A percentile compares a stretch with the other conserved stretches of the same genome.
Conservation (phyloP, 1,284 basidiomycete species). For the Marasmius sp. region DNA sequence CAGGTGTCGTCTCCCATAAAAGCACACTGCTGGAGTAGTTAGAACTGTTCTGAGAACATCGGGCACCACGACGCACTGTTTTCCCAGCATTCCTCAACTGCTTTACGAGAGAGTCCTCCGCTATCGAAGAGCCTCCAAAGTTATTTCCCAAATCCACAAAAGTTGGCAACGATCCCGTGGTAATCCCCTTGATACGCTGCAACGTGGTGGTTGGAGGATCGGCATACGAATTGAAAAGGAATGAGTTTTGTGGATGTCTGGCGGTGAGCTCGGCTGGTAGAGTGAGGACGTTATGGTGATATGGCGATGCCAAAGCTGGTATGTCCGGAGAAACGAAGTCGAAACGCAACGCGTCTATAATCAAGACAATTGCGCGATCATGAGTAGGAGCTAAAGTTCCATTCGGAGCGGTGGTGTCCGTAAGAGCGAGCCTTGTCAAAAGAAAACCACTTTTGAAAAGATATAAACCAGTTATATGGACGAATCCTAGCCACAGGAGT, state of each 20-base stretch:
- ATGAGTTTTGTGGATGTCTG: constrained; percentile 65
- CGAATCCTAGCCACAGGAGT: constrained; percentile 57
- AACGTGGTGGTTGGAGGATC: constrained; percentile 97
- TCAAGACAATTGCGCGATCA: constrained; percentile 78
- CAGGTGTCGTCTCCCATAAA: constrained; percentile 98
- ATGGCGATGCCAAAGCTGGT: constrained; percentile 58
- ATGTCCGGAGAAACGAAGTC: constrained; percentile 87
- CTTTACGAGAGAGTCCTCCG: constrained; percentile 83
- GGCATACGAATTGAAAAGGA: constrained; percentile 87
- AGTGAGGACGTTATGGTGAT: constrained; percentile 82
- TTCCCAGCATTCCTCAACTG: constrained; percentile 58
- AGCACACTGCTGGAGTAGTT: constrained; percentile 46
- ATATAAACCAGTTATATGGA: constrained; percentile 66
- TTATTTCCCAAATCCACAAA: constrained; percentile 94
- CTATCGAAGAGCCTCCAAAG: constrained; percentile 84
- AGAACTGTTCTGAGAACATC: not conserved
- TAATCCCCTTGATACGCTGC: constrained; percentile 93
- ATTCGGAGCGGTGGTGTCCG: constrained; percentile 47
- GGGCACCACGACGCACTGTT: constrained; percentile 43
- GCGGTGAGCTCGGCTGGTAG: constrained; percentile 74
- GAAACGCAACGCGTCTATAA: constrained; percentile 93
- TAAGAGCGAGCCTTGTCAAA: constrained; percentile 77
- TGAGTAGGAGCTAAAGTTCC: constrained; percentile 65
- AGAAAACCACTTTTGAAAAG: constrained; percentile 91
- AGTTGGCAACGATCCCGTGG: constrained; percentile 94